Percentiles rank a stretch among this genome's conserved stretches.
phyloP scores from a whole-genome alignment of 2,329 filamentous ascomycete genomes.

The Penicillium sp. region DNA sequence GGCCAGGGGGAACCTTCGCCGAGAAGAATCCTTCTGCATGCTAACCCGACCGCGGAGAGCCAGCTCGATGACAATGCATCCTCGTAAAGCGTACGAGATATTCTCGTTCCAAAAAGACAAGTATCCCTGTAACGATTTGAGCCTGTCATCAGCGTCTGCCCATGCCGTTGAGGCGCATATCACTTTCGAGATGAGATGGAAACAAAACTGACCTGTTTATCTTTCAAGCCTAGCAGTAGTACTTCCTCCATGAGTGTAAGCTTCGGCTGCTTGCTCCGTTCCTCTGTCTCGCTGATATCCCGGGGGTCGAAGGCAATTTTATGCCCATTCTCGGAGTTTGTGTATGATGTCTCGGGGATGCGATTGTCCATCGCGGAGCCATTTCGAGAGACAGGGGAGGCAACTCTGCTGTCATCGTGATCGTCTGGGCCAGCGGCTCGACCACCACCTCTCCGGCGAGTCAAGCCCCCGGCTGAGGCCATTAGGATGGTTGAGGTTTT shows the following conservation, averaged over 20 bases:
- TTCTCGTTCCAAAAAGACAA: constrained; percentile 99
- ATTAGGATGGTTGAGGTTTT: constrained; percentile 48
- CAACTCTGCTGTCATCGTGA: constrained; percentile 68
- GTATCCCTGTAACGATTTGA: constrained; percentile 70
- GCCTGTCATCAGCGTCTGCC: constrained; percentile 28
- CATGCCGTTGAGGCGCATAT: background rate
- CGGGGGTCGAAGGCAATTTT: constrained; percentile 97
- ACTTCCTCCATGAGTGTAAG: constrained; percentile 99
- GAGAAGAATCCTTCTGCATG: constrained; percentile 96
- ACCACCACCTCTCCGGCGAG: constrained; percentile 69
- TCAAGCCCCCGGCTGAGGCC: constrained; percentile 73
- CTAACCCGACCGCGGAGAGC: constrained; percentile 94
- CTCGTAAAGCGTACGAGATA: constrained; percentile 95
- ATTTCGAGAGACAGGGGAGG: constrained; percentile 67
- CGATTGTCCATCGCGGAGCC: constrained; percentile 61
- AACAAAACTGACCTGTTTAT: constrained; percentile 82
- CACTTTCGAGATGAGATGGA: constrained; percentile 17
- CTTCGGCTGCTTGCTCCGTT: constrained; percentile 97
- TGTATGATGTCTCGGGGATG: constrained; percentile 80
- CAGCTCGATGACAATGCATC: constrained; percentile 97
- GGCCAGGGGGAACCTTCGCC: constrained; percentile 88
- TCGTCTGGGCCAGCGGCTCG: constrained; percentile 63
- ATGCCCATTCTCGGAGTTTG: constrained; percentile 86
- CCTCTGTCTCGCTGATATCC: constrained; percentile 95
- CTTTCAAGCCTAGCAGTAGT: constrained; percentile 90